phyloP scores from a whole-genome alignment of 257 asterid species.

The Galeopsis tetrahit region DNA sequence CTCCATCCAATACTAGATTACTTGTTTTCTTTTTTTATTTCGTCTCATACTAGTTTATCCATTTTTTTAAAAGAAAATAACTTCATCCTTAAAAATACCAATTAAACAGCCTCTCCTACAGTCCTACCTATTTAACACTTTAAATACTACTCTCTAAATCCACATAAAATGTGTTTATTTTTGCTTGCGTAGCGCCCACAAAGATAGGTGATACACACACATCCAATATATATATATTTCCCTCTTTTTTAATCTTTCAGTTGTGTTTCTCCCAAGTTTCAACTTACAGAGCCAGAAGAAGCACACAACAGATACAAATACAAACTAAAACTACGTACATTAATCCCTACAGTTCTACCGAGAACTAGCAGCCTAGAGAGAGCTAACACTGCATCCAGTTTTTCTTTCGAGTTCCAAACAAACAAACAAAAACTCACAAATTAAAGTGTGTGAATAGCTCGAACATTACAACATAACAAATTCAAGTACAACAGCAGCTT shows the following conservation, averaged over 20 bases:
- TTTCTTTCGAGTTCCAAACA: slow-evolving; percentile 41
- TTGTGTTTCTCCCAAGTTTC: slow-evolving; percentile 36
- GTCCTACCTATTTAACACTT: too few species aligned
- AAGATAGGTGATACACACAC: slow-evolving; percentile 2
- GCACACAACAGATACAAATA: slow-evolving; percentile 37
- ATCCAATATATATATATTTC: slow-evolving; percentile 16
- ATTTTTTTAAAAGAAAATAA: too few species aligned
- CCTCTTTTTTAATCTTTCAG: slow-evolving; percentile 22
- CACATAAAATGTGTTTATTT: too few species aligned
- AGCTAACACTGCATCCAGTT: slow-evolving; percentile 35
- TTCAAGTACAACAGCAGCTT: slow-evolving; percentile 31
- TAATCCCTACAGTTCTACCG: slow-evolving; percentile 48
- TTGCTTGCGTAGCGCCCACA: neutral
- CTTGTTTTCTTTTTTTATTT: too few species aligned
- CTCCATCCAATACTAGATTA: too few species aligned
- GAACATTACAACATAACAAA: slow-evolving; percentile 35
- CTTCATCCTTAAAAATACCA: too few species aligned
- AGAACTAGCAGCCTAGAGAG: slow-evolving; percentile 44
- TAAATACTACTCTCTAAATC: too few species aligned
- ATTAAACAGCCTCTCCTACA: too few species aligned
- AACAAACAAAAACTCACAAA: slow-evolving; percentile 40
- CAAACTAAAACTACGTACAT: slow-evolving; percentile 53
- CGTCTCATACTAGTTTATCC: too few species aligned
- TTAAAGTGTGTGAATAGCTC: slow-evolving; percentile 38
- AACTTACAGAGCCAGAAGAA: slow-evolving; percentile 45